Percentiles rank a stretch among this genome's conserved stretches.
Conservation (phyloP, 257 asterid species). For the Capsicum baccatum region DNA sequence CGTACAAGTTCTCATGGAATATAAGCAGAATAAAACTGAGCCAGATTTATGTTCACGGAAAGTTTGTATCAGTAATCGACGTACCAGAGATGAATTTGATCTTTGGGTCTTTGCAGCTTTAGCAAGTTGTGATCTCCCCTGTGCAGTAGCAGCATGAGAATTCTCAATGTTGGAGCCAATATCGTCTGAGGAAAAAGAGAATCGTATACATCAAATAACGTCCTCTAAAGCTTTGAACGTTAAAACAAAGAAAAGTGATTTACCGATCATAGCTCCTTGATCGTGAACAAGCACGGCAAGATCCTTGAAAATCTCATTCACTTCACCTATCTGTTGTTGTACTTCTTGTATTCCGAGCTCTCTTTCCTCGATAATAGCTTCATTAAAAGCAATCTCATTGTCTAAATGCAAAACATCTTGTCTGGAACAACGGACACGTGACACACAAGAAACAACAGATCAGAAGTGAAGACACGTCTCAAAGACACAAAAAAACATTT, state of each 20-base stretch:
- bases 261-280: conserved; percentile 95
- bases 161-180: conserved; percentile 83
- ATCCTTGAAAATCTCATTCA: conserved; percentile 93
- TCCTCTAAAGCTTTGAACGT: neutral
- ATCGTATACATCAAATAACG: conserved; percentile 14
- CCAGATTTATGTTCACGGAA: neutral
- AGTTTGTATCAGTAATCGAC: neutral
- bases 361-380: conserved; percentile 94
- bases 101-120: conserved; percentile 89
- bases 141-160: conserved; percentile 84
- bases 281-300: conserved; percentile 87
- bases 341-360: conserved; percentile 94
- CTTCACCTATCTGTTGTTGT: conserved; percentile 95
- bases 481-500: neutral
- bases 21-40: neutral
- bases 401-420: conserved; percentile 83
- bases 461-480: neutral
- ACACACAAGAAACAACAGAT: conserved; percentile 22
- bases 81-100: conserved; percentile 92
- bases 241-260: conserved; percentile 27
- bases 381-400: conserved; percentile 88
- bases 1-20: neutral
- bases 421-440: conserved; percentile 50
- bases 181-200: conserved; percentile 55
- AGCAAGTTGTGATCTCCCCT: conserved; percentile 77